These are phyloP conservation scores for Pythium scleroteichum DNA, from an alignment of 352 stramenopile genomes.

Conservation along the genomic window DNA sequence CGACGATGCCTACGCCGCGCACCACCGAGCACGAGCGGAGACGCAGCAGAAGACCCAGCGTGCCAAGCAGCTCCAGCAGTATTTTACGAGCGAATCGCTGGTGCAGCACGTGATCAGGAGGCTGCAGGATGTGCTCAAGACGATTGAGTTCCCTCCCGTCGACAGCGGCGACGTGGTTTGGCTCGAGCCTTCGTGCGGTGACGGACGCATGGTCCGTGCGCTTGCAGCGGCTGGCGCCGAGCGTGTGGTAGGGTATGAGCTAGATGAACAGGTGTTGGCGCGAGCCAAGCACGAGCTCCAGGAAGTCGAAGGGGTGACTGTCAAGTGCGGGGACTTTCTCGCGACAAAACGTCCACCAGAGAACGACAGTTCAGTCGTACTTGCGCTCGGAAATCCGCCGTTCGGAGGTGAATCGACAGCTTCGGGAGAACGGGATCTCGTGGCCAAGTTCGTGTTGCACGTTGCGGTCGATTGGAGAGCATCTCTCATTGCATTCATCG, in stretches of 20 bases:
- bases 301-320: conserved; percentile 15
- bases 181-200: conserved; percentile 76
- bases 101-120: conserved; percentile 40
- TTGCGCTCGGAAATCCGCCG: conserved; percentile 70
- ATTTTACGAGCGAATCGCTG: conserved; percentile 57
- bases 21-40: conserved; percentile 23
- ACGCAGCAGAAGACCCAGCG: conserved; percentile 33
- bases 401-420: conserved; percentile 36
- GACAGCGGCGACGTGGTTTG: conserved; percentile 36
- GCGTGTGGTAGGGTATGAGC: conserved; percentile 56
- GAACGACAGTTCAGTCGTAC: conserved; percentile 17
- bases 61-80: conserved; percentile 68
- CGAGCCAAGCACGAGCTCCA: conserved; percentile 22
- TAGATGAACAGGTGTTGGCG: conserved; percentile 41
- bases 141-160: background rate
- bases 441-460: conserved; percentile 58
- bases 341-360: conserved; percentile 28
- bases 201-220: conserved; percentile 52
- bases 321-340: conserved; percentile 58
- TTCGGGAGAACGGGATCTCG: conserved; percentile 39
- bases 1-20: conserved; percentile 43
- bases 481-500: conserved; percentile 63
- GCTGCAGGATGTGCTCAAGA: conserved; percentile 27
- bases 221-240: conserved; percentile 42
- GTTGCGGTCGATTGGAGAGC: conserved; percentile 47